Evolutionary conservation across 2,329 filamentous ascomycete genomes (phyloP).

Genomic region (Lachnellula subtilissima): DNA sequence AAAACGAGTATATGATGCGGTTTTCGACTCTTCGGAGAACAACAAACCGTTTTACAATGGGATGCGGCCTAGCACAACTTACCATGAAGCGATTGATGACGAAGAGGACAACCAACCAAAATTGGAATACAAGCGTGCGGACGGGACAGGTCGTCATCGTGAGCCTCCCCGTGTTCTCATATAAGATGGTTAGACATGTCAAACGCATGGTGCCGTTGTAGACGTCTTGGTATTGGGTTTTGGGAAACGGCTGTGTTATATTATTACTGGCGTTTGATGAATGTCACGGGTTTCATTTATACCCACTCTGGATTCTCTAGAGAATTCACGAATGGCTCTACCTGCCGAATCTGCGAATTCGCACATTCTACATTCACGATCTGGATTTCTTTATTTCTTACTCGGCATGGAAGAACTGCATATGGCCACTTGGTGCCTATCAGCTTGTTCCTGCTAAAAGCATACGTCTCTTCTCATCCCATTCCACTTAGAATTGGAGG

Average conservation of each 20-base stretch:
- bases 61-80: slow-evolving; percentile 35
- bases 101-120: slow-evolving; percentile 7
- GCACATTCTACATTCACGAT: background rate
- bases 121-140: slow-evolving; percentile 30
- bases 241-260: slow-evolving; percentile 6
- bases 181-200: slow-evolving; percentile 16
- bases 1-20: slow-evolving; percentile 26
- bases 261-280: slow-evolving; percentile 5
- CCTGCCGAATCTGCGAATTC: background rate
- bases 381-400: background rate
- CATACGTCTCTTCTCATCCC: slow-evolving; percentile 1
- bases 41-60: slow-evolving; percentile 39
- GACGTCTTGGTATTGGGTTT: slow-evolving; percentile 1
- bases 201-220: background rate
- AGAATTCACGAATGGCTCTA: background rate
- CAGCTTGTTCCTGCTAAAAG: slow-evolving; percentile 1
- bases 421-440: background rate
- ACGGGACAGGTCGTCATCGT: slow-evolving; percentile 35
- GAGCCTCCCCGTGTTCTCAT: slow-evolving; percentile 26
- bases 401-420: background rate
- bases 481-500: slow-evolving; percentile 1
- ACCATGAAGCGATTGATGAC: slow-evolving; percentile 20
- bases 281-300: background rate
- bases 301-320: background rate
- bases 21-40: slow-evolving; percentile 21